Evolutionary conservation across 2,329 filamentous ascomycete species (phyloP), one percentile per base, ranked within the genome.

Genomic region (Gnomoniopsis smithogilvyi): DNA sequence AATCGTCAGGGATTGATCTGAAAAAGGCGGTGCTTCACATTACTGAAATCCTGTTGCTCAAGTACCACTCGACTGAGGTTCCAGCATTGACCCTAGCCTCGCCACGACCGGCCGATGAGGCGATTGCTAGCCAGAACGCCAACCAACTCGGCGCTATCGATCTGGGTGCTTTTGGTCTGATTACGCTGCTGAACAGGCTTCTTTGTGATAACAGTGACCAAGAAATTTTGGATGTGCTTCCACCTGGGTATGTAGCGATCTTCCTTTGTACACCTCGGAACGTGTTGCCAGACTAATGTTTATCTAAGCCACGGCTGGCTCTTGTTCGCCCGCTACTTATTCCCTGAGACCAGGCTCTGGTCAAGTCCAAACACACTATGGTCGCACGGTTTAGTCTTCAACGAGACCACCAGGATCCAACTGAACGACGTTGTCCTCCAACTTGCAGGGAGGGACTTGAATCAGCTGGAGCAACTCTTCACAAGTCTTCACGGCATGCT

Each of bases 241-340:
- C 61, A 22, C 36, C 36, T 14, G 59, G 54, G 66, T 66, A 53
- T 56, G 65, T 61, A 1, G 19, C 14, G 6, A 10, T 12, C 30
- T 17, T 22, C 22, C 7, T 15, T 21, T 33, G 24, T 11, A 12
- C 21, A 24, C 24, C 12, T 45, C n/a, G 46, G 17, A 36, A 21
- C 24, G n/a, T 21, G 46, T 33, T 36, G n/a, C 14, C 48, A 19
- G 19, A 24, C 47, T 57, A 48, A 64, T 46, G 58, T 65, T 17
- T 43, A 56, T 8, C 65, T 64, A 3, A 60, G 64, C 21, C 70
- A 76, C 50, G 76, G 79, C 11, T 74, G 77, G 54, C 72, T 73
- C 3, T 69, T 92, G 1, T 84, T 92, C 64, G 82, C 79, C 67
- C 81, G 76, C 57, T 87, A 89, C 65, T 74, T 92, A 0, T 91